Evolutionary conservation across 2,329 filamentous ascomycete genomes (phyloP).

Genomic region (Colletotrichum tropicicola): DNA sequence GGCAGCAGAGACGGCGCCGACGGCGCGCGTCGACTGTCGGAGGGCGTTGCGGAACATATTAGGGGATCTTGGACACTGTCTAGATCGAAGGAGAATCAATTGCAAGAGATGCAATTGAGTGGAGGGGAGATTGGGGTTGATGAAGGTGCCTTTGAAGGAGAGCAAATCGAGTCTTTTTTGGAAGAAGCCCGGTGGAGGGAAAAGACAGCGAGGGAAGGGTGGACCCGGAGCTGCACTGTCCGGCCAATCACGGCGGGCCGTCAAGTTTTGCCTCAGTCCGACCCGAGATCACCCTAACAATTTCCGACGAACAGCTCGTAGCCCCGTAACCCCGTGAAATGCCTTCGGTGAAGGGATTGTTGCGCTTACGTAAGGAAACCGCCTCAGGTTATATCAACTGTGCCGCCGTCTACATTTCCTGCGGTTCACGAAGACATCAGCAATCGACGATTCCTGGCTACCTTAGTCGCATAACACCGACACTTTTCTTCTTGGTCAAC

Average conservation of each 20-base stretch:
- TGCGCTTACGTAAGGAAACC: background rate
- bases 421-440: background rate
- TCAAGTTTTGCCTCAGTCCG: conserved; percentile 32
- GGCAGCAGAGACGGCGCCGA: conserved; percentile 91
- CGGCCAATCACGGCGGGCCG: conserved; percentile 22
- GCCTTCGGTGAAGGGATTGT: too few species aligned
- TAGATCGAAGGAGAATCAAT: conserved; percentile 66
- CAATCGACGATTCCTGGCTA: background rate
- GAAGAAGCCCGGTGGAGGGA: conserved; percentile 48
- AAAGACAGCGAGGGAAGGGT: conserved; percentile 46
- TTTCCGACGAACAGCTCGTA: conserved; percentile 25
- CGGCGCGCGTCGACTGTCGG: conserved; percentile 94
- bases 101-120: conserved; percentile 70
- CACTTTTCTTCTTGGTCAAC: too few species aligned
- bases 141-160: conserved; percentile 57
- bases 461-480: too few species aligned
- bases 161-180: conserved; percentile 54
- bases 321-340: conserved; percentile 25
- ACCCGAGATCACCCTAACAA: conserved; percentile 33
- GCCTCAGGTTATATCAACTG: too few species aligned
- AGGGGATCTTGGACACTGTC: conserved; percentile 61
- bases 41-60: conserved; percentile 98
- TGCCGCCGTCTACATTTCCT: too few species aligned
- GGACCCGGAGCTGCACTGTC: conserved; percentile 31
- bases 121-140: conserved; percentile 67